These are phyloP conservation scores for Quercus phellos DNA, from an alignment of 331 rosid genomes.

Conservation along the genomic window DNA sequence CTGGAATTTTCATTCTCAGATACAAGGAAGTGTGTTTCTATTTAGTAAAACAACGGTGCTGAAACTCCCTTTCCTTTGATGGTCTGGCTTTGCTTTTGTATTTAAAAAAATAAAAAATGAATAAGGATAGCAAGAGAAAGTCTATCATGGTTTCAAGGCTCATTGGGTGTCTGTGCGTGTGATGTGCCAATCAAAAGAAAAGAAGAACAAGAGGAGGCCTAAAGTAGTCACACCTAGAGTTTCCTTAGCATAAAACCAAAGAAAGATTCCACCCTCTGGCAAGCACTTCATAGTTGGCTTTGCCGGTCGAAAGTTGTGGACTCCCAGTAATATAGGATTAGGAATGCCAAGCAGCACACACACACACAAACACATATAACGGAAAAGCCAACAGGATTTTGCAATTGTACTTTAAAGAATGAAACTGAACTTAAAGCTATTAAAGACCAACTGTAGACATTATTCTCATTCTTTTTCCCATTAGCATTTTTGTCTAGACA, in stretches of 20 bases:
- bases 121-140: neutral
- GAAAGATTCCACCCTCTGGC: neutral
- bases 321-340: too few relatives aligned
- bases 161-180: too few relatives aligned
- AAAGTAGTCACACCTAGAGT: neutral
- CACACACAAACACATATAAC: neutral
- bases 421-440: neutral
- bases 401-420: neutral
- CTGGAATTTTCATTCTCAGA: too few relatives aligned
- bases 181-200: neutral
- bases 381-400: neutral
- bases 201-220: neutral
- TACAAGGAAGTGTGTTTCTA: too few relatives aligned
- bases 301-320: too few relatives aligned
- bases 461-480: neutral
- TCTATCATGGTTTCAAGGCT: too few relatives aligned
- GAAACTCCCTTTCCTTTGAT: too few relatives aligned
- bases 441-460: neutral
- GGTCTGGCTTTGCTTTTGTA: too few relatives aligned
- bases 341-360: neutral
- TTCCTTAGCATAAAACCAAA: neutral
- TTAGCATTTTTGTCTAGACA: neutral
- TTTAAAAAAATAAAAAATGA: neutral
- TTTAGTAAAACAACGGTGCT: too few relatives aligned
- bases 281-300: neutral